phyloP scores from a whole-genome alignment of 2,329 filamentous ascomycete genomes.

The Phaeosphaeriaceae sp. region DNA sequence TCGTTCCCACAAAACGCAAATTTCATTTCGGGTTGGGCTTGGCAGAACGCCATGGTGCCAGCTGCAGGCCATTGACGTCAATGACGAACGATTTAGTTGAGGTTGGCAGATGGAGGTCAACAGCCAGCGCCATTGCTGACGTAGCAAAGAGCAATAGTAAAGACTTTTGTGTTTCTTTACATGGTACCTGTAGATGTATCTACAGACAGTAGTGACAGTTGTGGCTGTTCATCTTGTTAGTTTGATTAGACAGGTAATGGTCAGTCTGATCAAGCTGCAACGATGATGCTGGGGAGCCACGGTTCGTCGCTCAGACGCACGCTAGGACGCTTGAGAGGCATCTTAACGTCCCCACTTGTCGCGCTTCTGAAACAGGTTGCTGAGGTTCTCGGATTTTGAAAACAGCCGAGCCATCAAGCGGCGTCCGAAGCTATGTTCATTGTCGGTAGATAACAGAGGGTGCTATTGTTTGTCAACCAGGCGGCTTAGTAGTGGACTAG shows the following conservation, averaged over 20 bases:
- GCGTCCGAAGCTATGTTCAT: background rate
- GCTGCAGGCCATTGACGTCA: background rate
- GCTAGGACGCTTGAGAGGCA: background rate
- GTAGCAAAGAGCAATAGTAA: no score
- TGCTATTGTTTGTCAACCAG: slow-evolving; percentile 9
- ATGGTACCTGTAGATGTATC: no score
- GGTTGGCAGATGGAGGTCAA: background rate
- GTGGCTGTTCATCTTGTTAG: no score
- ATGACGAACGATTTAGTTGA: background rate
- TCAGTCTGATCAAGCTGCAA: background rate
- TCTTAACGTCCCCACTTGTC: slow-evolving; percentile 1
- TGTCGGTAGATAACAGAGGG: background rate
- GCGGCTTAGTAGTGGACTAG: slow-evolving; percentile 10
- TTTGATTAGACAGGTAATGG: no score
- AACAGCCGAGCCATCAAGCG: background rate
- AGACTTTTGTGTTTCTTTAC: no score
- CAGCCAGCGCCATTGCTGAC: no score
- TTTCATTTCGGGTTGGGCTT: slow-evolving; percentile 1
- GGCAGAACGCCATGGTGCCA: background rate
- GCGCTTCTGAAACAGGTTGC: slow-evolving; percentile 1
- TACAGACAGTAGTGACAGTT: no score
- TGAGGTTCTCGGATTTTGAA: background rate
- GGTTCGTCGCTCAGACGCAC: background rate
- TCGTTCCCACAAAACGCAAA: background rate
- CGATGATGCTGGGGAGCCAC: background rate